Conservation (phyloP, 306 rosid species). For the Fagus crenata region DNA sequence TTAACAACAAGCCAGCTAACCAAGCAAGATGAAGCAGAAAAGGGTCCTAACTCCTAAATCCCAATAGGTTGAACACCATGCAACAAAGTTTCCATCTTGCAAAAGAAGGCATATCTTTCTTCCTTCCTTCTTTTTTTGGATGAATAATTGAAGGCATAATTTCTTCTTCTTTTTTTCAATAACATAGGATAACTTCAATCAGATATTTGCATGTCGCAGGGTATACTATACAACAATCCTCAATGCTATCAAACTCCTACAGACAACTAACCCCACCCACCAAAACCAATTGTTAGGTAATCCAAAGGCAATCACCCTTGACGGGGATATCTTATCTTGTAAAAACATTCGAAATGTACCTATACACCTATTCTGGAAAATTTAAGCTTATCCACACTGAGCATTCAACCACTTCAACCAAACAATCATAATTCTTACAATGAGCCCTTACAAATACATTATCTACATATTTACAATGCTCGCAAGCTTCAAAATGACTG, state of each 20-base stretch:
- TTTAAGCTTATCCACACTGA: constrained; percentile 4
- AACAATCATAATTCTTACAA: not conserved
- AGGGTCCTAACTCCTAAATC: not conserved
- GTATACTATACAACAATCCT: too few species aligned
- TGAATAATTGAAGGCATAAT: constrained; percentile 5
- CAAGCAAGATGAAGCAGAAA: constrained; percentile 12
- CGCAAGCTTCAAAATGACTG: constrained; percentile 15
- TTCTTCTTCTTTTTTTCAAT: too few species aligned
- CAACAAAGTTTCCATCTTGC: constrained; percentile 15
- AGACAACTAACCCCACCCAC: too few species aligned
- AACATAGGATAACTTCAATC: too few species aligned
- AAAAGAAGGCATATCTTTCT: not conserved
- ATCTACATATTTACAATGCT: not conserved
- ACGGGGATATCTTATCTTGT: not conserved
- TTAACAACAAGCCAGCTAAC: constrained; percentile 19
- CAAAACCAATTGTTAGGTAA: too few species aligned
- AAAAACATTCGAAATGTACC: constrained; percentile 5
- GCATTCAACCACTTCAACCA: not conserved
- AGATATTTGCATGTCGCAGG: too few species aligned
- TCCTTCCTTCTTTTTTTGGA: not conserved
- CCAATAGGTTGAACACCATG: constrained; percentile 1
- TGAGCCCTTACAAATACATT: not conserved
- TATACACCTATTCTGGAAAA: constrained; percentile 2
- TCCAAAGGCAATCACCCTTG: too few species aligned
- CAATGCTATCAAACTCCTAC: too few species aligned